These are phyloP conservation scores for Stentor coeruleus DNA, from an alignment of 73 alveolate genomes.

Conservation along the genomic window DNA sequence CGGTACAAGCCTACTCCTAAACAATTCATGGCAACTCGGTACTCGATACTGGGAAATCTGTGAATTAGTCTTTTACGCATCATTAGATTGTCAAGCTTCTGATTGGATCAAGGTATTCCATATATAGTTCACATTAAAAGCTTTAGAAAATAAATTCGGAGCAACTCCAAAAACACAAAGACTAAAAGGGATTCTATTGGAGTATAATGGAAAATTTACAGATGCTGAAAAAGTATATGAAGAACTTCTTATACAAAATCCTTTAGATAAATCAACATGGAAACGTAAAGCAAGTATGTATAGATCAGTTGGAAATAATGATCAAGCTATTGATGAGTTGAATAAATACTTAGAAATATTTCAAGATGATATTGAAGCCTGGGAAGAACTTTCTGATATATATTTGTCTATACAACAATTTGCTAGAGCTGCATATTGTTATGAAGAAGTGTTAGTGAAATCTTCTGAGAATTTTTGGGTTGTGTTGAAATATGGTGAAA, in stretches of 20 bases:
- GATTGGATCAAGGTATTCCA: not conserved
- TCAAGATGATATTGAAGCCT: slow-evolving; percentile 22
- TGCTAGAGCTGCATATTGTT: slow-evolving; percentile 12
- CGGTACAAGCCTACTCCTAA: not conserved
- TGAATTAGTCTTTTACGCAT: slow-evolving; percentile 18
- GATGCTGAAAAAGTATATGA: slow-evolving; percentile 16
- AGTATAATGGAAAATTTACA: not conserved
- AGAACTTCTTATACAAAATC: not conserved
- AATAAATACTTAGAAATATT: slow-evolving; percentile 2
- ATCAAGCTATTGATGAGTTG: not conserved
- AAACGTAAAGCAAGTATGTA: not conserved
- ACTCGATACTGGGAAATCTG: slow-evolving; percentile 7
- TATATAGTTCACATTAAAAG: not conserved
- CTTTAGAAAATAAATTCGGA: not conserved
- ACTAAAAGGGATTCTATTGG: slow-evolving; percentile 10
- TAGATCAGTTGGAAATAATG: not conserved
- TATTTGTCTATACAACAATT: slow-evolving; percentile 3
- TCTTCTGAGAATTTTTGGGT: slow-evolving; percentile 12
- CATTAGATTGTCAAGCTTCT: not conserved
- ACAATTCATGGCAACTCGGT: slow-evolving; percentile 5
- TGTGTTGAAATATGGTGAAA: slow-evolving; percentile 11
- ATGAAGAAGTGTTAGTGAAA: slow-evolving; percentile 14
- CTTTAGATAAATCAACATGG: slow-evolving; percentile 6
- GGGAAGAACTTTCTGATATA: slow-evolving; percentile 24
- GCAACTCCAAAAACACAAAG: not conserved